These are phyloP conservation scores for Mucor circinelloides DNA, from an alignment of 371 early-diverging fungal species.

Conservation along the genomic window DNA sequence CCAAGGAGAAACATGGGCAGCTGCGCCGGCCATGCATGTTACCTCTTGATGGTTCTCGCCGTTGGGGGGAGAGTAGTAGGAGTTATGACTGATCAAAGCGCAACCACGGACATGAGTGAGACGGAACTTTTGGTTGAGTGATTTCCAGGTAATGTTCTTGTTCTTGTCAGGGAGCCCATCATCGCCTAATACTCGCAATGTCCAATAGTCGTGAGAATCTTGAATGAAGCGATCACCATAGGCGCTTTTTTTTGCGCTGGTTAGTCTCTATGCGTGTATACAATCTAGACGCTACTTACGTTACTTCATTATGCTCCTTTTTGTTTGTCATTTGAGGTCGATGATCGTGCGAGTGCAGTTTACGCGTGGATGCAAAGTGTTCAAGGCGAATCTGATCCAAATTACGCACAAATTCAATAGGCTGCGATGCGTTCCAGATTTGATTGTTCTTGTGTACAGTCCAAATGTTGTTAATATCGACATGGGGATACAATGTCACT, in stretches of 20 bases:
- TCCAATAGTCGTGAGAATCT: slow-evolving; percentile 38
- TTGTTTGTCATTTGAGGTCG: slow-evolving; percentile 41
- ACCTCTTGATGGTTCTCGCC: slow-evolving; percentile 87
- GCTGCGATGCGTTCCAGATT: slow-evolving; percentile 35
- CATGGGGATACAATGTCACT: slow-evolving; percentile 88
- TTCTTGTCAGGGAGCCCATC: slow-evolving; percentile 25
- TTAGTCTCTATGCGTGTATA: neutral
- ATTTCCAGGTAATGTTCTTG: slow-evolving; percentile 14
- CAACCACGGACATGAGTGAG: slow-evolving; percentile 64
- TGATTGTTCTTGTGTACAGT: slow-evolving; percentile 50
- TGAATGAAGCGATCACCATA: slow-evolving; percentile 30
- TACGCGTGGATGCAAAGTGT: slow-evolving; percentile 71
- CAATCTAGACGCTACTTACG: slow-evolving; percentile 24
- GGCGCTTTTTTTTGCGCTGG: slow-evolving; percentile 17
- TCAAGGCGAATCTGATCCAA: slow-evolving; percentile 75
- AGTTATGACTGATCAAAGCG: slow-evolving; percentile 30
- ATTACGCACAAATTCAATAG: slow-evolving; percentile 54
- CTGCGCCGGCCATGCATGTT: slow-evolving; percentile 71
- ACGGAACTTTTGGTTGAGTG: slow-evolving; percentile 57
- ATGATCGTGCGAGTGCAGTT: slow-evolving; percentile 87
- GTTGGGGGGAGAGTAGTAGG: slow-evolving; percentile 15
- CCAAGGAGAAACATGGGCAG: slow-evolving; percentile 61
- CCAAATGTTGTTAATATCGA: slow-evolving; percentile 91
- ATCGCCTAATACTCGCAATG: slow-evolving; percentile 21
- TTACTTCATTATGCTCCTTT: slow-evolving; percentile 40